Evolutionary conservation across 2,329 filamentous ascomycete genomes (phyloP).

Genomic region (Alternaria burnsii): DNA sequence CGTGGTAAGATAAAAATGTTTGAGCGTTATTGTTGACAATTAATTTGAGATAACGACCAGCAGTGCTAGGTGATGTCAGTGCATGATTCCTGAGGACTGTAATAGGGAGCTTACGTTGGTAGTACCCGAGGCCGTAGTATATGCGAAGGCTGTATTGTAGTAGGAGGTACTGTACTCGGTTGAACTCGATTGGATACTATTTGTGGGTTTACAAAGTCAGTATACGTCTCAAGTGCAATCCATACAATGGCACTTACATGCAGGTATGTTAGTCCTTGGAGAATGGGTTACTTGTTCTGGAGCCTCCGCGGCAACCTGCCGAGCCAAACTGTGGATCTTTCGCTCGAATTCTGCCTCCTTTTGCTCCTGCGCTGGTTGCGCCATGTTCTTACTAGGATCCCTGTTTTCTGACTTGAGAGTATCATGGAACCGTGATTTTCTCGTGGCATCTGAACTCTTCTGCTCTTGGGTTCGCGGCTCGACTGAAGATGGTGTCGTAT

Average conservation of each 20-base stretch:
- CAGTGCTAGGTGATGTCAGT: not conserved
- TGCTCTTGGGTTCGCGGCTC: not conserved
- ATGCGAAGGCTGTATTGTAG: not conserved
- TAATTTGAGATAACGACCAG: not conserved
- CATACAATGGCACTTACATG: not conserved
- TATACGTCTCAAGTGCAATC: too few relatives aligned
- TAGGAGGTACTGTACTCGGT: not conserved
- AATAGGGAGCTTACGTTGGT: not conserved
- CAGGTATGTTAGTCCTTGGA: not conserved
- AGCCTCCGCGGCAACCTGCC: not conserved
- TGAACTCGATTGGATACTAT: not conserved
- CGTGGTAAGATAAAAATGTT: too few relatives aligned
- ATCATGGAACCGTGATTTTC: not conserved
- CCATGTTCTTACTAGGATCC: not conserved
- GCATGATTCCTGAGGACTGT: not conserved
- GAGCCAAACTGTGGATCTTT: not conserved
- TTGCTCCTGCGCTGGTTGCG: not conserved
- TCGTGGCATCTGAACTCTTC: not conserved
- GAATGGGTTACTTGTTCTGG: not conserved
- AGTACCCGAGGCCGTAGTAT: not conserved
- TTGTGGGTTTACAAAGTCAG: too few relatives aligned
- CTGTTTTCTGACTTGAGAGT: not conserved
- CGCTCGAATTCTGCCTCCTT: not conserved
- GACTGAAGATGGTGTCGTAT: not conserved
- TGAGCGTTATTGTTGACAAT: not conserved